phyloP scores from a whole-genome alignment of 2,329 filamentous ascomycete genomes.

The Pseudocercospora fuligena region DNA sequence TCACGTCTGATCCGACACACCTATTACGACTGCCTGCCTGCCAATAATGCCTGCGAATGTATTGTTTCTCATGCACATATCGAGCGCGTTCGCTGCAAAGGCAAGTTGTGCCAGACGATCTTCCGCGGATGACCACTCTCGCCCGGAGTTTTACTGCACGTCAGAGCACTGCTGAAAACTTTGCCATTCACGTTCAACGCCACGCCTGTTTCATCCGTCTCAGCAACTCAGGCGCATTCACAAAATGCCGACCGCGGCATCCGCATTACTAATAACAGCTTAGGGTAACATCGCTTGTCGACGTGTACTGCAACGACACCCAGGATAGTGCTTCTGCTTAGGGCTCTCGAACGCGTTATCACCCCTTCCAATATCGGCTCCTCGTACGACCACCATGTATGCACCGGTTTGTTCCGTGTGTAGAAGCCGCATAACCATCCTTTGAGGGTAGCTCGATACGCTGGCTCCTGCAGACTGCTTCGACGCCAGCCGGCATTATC shows the following conservation, averaged over 20 bases:
- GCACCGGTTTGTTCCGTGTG: constrained; percentile 4
- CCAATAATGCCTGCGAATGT: too few species aligned
- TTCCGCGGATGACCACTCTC: background rate
- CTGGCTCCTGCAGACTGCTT: constrained; percentile 4
- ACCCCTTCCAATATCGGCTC: background rate
- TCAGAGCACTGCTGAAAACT: constrained; percentile 3
- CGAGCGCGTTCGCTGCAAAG: background rate
- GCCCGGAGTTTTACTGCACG: constrained; percentile 17
- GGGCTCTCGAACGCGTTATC: background rate
- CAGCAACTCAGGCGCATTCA: background rate
- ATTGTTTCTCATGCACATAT: too few species aligned
- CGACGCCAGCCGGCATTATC: constrained; percentile 2
- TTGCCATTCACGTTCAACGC: constrained; percentile 3
- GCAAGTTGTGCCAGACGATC: constrained; percentile 17
- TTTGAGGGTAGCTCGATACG: background rate
- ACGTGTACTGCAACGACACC: background rate
- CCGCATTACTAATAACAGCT: constrained; percentile 16
- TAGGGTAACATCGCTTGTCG: constrained; percentile 18
- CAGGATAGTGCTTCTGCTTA: background rate
- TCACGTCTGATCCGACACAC: constrained; percentile 5
- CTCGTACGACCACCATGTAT: background rate
- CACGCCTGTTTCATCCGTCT: constrained; percentile 19
- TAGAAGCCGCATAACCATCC: background rate
- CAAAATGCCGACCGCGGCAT: background rate
- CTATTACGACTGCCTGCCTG: background rate